These are phyloP conservation scores for Erysiphe neolycopersici DNA, from an alignment of 2,329 filamentous ascomycete species.

Conservation along the genomic window DNA sequence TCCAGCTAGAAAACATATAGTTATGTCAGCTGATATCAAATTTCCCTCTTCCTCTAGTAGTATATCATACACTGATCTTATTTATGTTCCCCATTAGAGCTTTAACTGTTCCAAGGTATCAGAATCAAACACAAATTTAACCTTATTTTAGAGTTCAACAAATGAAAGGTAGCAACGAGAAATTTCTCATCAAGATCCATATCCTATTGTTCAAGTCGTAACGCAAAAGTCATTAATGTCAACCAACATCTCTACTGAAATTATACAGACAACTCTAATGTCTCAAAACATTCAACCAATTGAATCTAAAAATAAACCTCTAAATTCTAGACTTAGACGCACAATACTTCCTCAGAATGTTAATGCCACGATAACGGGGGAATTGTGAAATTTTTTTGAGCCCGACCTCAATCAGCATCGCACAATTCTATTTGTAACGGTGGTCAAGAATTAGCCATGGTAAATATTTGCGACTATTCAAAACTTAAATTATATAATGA, in stretches of 20 bases:
- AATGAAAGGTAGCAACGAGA: background rate
- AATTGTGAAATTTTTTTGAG: background rate
- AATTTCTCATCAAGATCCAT: background rate
- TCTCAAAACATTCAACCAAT: background rate
- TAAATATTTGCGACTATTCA: background rate
- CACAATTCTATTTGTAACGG: background rate
- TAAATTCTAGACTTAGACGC: background rate
- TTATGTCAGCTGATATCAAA: background rate
- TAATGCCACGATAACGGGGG: background rate
- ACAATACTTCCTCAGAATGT: background rate
- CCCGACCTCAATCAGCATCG: background rate
- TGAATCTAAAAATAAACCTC: background rate
- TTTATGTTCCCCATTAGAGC: too few relatives aligned
- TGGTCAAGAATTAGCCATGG: background rate
- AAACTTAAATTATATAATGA: background rate
- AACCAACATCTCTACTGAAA: background rate
- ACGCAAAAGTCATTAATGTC: background rate
- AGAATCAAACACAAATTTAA: background rate
- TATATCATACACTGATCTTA: too few relatives aligned
- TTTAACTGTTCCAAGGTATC: too few relatives aligned
- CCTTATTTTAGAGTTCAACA: background rate
- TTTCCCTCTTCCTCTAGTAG: background rate
- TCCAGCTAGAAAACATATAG: background rate
- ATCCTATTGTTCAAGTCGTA: background rate
- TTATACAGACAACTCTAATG: background rate